phyloP scores from a whole-genome alignment of 192 early-diverging fungal species.

The Nowakowskiella sp. region DNA sequence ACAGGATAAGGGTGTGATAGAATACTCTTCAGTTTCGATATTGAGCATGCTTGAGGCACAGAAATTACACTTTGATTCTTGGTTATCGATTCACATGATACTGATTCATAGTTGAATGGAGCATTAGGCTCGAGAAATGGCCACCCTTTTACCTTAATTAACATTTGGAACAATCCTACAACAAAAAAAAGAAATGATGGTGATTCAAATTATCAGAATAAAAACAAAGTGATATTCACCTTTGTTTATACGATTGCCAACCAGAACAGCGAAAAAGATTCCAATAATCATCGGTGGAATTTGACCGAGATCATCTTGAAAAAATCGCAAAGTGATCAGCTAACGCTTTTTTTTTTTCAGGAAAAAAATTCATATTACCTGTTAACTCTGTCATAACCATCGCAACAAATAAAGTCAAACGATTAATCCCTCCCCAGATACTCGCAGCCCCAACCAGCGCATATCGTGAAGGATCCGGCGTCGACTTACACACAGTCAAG shows the following conservation, averaged over 20 bases:
- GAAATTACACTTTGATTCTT: no score
- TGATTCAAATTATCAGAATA: background rate
- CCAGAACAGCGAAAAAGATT: background rate
- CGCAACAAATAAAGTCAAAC: background rate
- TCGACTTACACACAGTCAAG: background rate
- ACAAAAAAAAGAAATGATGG: background rate
- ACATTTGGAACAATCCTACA: background rate
- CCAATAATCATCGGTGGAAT: background rate
- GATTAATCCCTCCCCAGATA: background rate
- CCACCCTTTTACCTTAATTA: background rate
- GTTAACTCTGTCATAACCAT: slow-evolving; percentile 1
- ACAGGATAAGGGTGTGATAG: no score
- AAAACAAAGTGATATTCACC: background rate
- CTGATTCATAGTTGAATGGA: background rate
- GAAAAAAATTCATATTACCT: no score
- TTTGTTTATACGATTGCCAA: background rate
- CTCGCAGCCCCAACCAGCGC: background rate
- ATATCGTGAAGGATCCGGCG: background rate
- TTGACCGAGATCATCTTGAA: background rate
- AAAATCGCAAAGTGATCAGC: no score
- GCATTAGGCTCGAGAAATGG: background rate
- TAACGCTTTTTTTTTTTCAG: no score
- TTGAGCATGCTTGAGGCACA: no score
- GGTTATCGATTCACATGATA: no score
- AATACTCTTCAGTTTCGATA: no score